A percentile compares a stretch with the other conserved stretches of the same genome.
Evolutionary conservation across 148 eudicot species (phyloP).

Genomic region (Mesembryanthemum crystallinum): DNA sequence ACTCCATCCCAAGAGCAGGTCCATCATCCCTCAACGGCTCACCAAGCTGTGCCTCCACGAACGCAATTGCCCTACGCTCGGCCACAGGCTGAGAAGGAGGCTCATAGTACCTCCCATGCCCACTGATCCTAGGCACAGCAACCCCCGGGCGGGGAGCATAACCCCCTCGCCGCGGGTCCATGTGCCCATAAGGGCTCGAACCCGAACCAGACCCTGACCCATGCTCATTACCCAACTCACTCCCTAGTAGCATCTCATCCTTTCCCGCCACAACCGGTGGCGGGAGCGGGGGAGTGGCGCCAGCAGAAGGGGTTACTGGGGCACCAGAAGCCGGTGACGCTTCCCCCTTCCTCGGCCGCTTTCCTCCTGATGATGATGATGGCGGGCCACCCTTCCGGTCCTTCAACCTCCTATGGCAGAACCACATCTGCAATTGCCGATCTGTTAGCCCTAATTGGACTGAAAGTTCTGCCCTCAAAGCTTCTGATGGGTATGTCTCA

Average conservation of each 20-base stretch:
- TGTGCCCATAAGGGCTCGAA: conserved; percentile 48
- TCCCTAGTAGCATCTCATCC: conserved; percentile 37
- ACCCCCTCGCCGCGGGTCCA: conserved; percentile 40
- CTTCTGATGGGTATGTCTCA: conserved; percentile 70
- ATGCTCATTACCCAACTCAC: conserved; percentile 46
- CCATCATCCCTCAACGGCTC: conserved; percentile 86
- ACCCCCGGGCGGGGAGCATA: conserved; percentile 44
- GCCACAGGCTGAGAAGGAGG: conserved; percentile 48
- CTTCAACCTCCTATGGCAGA: conserved; percentile 88
- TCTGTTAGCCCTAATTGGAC: conserved; percentile 73
- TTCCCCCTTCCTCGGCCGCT: conserved; percentile 45
- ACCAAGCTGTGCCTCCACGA: conserved; percentile 85
- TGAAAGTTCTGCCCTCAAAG: conserved; percentile 72
- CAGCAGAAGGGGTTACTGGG: conserved; percentile 27
- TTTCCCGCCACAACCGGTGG: conserved; percentile 33
- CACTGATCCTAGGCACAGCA: conserved; percentile 54
- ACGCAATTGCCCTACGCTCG: conserved; percentile 67
- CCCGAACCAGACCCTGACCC: conserved; percentile 51
- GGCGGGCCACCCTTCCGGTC: conserved; percentile 45
- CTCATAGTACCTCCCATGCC: conserved; percentile 57
- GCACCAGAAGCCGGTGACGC: conserved; percentile 30
- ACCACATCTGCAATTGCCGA: conserved; percentile 97
- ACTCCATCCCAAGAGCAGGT: conserved; percentile 92
- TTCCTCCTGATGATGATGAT: conserved; percentile 28
- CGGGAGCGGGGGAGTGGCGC: conserved; percentile 14